Conservation (phyloP, 768 basidiomycete species). For the Boletus edulis region DNA sequence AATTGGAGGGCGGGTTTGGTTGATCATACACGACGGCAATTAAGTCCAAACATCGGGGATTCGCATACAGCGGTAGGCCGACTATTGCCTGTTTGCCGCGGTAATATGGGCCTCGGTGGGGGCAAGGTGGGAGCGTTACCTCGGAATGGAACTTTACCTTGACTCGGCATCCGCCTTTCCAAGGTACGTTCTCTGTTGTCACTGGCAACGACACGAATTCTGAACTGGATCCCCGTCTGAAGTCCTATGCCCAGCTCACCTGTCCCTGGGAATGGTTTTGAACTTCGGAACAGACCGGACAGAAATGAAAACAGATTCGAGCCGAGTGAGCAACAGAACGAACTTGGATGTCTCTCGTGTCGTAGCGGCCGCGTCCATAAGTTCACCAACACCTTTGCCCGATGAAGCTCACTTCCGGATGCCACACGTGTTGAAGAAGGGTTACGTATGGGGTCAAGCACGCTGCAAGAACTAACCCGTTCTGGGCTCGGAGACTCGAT, state of each 20-base stretch:
- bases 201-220: conserved; percentile 22
- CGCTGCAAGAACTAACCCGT: conserved; percentile 21
- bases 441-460: conserved; percentile 26
- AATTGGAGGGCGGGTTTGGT: conserved; percentile 2
- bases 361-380: conserved; percentile 11
- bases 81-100: conserved; percentile 12
- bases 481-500: conserved; percentile 28
- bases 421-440: conserved; percentile 23
- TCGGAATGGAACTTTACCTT: conserved; percentile 2
- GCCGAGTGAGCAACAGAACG: conserved; percentile 6
- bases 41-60: conserved; percentile 22
- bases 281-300: conserved; percentile 13
- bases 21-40: conserved; percentile 19
- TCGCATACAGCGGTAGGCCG: conserved; percentile 15
- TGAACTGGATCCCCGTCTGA: conserved; percentile 23
- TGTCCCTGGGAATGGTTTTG: not conserved
- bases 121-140: conserved; percentile 3
- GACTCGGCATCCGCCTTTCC: conserved; percentile 3
- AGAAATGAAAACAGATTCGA: conserved; percentile 5
- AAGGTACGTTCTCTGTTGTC: conserved; percentile 24
- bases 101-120: conserved; percentile 11
- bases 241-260: conserved; percentile 4
- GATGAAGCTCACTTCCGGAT: conserved; percentile 22
- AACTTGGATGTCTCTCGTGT: conserved; percentile 17
- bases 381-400: conserved; percentile 10